phyloP scores from a whole-genome alignment of 228 moss, liverwort and hornwort species.

The Sphagnum fallax region DNA sequence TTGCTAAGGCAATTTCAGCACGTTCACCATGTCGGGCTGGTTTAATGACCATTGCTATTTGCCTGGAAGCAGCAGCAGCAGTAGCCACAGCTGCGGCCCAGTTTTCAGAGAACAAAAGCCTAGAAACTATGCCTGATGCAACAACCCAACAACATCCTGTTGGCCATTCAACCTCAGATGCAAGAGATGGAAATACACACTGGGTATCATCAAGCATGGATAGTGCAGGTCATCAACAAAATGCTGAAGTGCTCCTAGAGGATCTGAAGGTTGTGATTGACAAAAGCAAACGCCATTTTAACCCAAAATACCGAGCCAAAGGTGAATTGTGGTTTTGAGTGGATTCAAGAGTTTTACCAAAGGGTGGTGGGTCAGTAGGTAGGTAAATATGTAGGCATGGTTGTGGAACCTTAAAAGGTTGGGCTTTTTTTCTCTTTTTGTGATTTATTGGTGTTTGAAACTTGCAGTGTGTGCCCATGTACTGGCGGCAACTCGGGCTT shows the following conservation, averaged over 20 bases:
- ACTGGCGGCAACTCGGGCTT: slow-evolving; percentile 43
- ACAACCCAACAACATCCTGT: slow-evolving; percentile 8
- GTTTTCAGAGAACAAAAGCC: neutral
- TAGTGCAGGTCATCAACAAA: slow-evolving; percentile 12
- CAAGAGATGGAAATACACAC: slow-evolving; percentile 8
- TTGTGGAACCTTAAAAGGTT: no score
- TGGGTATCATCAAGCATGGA: slow-evolving; percentile 6
- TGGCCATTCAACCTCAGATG: slow-evolving; percentile 2
- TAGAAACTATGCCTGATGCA: neutral
- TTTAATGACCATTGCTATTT: slow-evolving; percentile 54
- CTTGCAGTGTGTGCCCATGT: slow-evolving; percentile 61
- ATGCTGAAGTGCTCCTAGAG: slow-evolving; percentile 40
- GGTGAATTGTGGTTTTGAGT: slow-evolving; percentile 19
- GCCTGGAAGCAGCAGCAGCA: slow-evolving; percentile 70
- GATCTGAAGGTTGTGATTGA: slow-evolving; percentile 51
- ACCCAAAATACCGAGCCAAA: slow-evolving; percentile 51
- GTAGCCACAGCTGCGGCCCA: slow-evolving; percentile 16
- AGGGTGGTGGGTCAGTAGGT: no score
- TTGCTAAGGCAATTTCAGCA: slow-evolving; percentile 50
- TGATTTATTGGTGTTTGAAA: neutral
- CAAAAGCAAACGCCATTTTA: slow-evolving; percentile 43
- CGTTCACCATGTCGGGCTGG: slow-evolving; percentile 50
- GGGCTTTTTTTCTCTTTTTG: no score
- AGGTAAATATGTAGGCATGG: no score
- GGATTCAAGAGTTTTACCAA: neutral